These are phyloP conservation scores for Mucor plumbeus DNA, from an alignment of 371 early-diverging fungal genomes.

Conservation along the genomic window DNA sequence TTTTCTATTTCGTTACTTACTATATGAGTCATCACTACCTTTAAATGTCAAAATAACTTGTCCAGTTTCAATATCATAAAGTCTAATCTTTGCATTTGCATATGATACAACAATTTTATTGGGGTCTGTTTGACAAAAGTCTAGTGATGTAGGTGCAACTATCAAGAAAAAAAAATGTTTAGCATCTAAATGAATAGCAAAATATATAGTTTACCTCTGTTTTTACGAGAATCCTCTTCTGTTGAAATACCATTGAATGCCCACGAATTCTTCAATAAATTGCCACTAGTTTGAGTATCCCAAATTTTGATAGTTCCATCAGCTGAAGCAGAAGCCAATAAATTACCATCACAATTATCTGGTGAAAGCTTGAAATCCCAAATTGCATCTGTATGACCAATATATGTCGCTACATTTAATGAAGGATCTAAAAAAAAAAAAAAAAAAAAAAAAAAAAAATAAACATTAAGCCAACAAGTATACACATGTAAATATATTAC, in stretches of 20 bases:
- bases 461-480: not conserved
- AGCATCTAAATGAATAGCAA: not conserved
- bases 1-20: slow-evolving; percentile 32
- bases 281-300: slow-evolving; percentile 63
- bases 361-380: slow-evolving; percentile 86
- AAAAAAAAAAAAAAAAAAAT: not conserved
- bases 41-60: slow-evolving; percentile 57
- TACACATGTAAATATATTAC: slow-evolving; percentile 34
- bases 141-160: slow-evolving; percentile 71
- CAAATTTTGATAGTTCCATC: slow-evolving; percentile 88
- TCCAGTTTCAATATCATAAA: slow-evolving; percentile 84
- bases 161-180: not conserved
- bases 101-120: slow-evolving; percentile 72
- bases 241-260: slow-evolving; percentile 43
- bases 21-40: slow-evolving; percentile 65
- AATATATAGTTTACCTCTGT: slow-evolving; percentile 18
- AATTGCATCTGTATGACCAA: slow-evolving; percentile 85
- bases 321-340: slow-evolving; percentile 80
- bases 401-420: slow-evolving; percentile 61
- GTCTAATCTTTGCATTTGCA: slow-evolving; percentile 65
- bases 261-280: slow-evolving; percentile 56
- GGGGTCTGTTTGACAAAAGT: slow-evolving; percentile 66
- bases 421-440: slow-evolving; percentile 51
- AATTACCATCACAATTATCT: slow-evolving; percentile 23
- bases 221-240: slow-evolving; percentile 1